Evolutionary conservation across 139 green algal species (phyloP).

Genomic region (Closterium sp.): DNA sequence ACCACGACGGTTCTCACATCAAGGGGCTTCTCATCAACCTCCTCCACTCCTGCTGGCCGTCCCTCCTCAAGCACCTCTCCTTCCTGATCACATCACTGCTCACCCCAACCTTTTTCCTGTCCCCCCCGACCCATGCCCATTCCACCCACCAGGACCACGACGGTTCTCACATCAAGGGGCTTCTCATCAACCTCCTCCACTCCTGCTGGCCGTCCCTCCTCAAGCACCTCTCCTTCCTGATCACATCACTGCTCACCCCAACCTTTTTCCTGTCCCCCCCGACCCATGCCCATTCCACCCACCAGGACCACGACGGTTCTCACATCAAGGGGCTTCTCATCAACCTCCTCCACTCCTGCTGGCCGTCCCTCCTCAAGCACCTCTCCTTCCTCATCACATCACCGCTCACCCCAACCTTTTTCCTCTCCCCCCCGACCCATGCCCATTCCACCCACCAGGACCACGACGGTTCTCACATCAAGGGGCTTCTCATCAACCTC

Average conservation of each 20-base stretch:
- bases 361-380: constrained; percentile 90
- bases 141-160: constrained; percentile 96
- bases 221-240: constrained; percentile 87
- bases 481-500: constrained; percentile 99
- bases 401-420: too few relatives aligned
- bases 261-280: too few relatives aligned
- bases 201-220: constrained; percentile 94
- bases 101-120: too few relatives aligned
- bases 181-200: constrained; percentile 99
- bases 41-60: too few relatives aligned
- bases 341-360: constrained; percentile 99
- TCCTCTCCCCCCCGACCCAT: too few relatives aligned
- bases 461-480: constrained; percentile 98
- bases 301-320: constrained; percentile 92
- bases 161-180: constrained; percentile 98
- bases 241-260: too few relatives aligned
- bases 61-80: too few relatives aligned
- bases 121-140: too few relatives aligned
- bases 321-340: constrained; percentile 99
- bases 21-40: too few relatives aligned
- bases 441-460: background rate
- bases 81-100: too few relatives aligned
- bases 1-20: too few relatives aligned
- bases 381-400: constrained; percentile 90
- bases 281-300: too few relatives aligned